Percentiles rank a stretch among this genome's conserved stretches.
phyloP scores from a whole-genome alignment of 768 basidiomycete genomes.

The Tulasnella sp. region DNA sequence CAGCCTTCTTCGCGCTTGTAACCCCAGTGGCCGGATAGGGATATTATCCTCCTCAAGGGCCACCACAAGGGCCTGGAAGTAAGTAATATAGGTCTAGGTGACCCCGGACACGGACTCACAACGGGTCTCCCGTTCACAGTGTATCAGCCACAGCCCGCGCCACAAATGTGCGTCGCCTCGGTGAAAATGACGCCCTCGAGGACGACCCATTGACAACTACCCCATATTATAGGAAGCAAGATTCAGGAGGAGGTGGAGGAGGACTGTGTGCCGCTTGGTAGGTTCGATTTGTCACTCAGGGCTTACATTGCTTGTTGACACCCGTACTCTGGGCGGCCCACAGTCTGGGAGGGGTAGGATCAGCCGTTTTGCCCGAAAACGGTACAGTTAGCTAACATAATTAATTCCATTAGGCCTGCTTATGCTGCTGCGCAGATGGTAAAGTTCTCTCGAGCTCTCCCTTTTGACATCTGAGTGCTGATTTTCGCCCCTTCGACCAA shows the following conservation, averaged over 20 bases:
- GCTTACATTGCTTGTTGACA: not conserved
- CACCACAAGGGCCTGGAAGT: not conserved
- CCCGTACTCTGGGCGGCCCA: not conserved
- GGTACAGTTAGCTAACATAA: not conserved
- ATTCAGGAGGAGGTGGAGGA: conserved; percentile 13
- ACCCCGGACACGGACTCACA: not conserved
- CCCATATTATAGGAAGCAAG: not conserved
- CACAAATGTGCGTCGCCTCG: not conserved
- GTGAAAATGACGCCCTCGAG: not conserved
- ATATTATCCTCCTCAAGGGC: conserved; percentile 10
- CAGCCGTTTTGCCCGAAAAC: not conserved
- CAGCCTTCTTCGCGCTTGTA: not conserved
- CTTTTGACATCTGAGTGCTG: not conserved
- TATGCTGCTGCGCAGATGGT: not conserved
- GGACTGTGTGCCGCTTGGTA: conserved; percentile 1
- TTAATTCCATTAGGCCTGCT: not conserved
- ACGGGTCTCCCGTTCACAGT: not conserved
- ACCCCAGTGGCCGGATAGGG: not conserved
- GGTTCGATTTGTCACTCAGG: not conserved
- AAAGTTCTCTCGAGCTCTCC: not conserved
- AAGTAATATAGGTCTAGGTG: not conserved
- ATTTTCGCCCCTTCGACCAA: not conserved
- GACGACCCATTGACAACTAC: not conserved
- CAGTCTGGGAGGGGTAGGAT: not conserved
- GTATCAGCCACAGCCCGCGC: not conserved